phyloP scores from a whole-genome alignment of 2,329 filamentous ascomycete genomes.

The Fusarium burgessii region DNA sequence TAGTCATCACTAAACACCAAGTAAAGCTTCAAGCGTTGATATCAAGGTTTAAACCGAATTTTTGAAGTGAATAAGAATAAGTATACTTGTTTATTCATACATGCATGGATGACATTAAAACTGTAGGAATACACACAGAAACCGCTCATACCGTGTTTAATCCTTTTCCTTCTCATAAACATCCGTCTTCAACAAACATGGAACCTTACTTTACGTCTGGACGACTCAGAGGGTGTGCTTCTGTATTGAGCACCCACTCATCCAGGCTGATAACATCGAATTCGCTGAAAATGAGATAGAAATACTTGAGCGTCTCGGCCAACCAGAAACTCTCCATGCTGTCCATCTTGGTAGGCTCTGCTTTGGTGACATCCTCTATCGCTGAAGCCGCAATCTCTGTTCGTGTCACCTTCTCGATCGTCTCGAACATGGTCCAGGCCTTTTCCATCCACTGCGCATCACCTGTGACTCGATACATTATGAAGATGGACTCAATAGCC shows the following conservation, averaged over 20 bases:
- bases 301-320: slow-evolving; percentile 76
- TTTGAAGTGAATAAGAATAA: not conserved
- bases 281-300: slow-evolving; percentile 72
- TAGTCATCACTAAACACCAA: slow-evolving; percentile 29
- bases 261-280: slow-evolving; percentile 70
- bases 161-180: slow-evolving; percentile 5
- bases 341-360: slow-evolving; percentile 59
- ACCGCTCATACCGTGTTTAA: slow-evolving; percentile 7
- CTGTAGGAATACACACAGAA: slow-evolving; percentile 17
- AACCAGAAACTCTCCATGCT: slow-evolving; percentile 84
- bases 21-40: not conserved
- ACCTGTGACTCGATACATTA: slow-evolving; percentile 81
- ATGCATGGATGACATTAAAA: slow-evolving; percentile 7
- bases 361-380: slow-evolving; percentile 69
- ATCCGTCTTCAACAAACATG: not conserved
- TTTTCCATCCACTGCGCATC: slow-evolving; percentile 73
- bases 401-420: slow-evolving; percentile 70
- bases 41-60: not conserved
- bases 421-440: slow-evolving; percentile 80
- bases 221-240: slow-evolving; percentile 63
- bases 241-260: slow-evolving; percentile 71
- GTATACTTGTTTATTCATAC: not conserved
- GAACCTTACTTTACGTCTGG: slow-evolving; percentile 33
- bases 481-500: slow-evolving; percentile 83
- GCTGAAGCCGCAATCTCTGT: slow-evolving; percentile 73